Base-by-base conservation (phyloP, 2,329 filamentous ascomycete species). In the Aspergillus aculeatus region DNA sequence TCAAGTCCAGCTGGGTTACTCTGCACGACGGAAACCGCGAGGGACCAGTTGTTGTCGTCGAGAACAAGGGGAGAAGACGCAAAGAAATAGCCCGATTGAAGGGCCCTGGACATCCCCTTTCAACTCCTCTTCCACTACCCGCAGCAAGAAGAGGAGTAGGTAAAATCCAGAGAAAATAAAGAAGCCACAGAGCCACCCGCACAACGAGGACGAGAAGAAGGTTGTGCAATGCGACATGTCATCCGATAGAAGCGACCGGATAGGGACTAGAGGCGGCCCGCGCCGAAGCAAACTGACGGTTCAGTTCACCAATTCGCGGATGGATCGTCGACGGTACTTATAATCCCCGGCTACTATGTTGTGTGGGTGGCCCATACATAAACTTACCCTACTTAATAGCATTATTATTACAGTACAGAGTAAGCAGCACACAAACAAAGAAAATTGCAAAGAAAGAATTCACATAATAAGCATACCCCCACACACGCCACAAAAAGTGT, bases 211-310 rank as follows among this genome's bases (percentile, higher is more conserved):
- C 32, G 32, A 44, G 16, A 16, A 44, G n/a, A 44, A 44, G 38
- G 38, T 44, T n/a, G 14, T 44, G 38, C 38, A 44, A 44, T 44
- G 38, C 38, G 16, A 44, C 38, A 44, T 44, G 38, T 44, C 38
- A 44, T 44, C 38, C 38, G 38, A 44, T 44, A 16, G 16, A 44
- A 47, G n/a, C 24, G 38, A 54, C 41, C 38, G 41, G 38, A 47
- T 47, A 48, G 44, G 38, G 26, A 47, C 52, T 54, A 54, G 52
- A 54, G 52, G 52, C 52, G 52, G 52, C 52, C 52, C 52, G 52
- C 52, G 38, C 52, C 52, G 52, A 54, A 54, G 52, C 52, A 54
- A 44, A 44, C n/a, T 47, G 44, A 41, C 50, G 38, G 38, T 50
- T 48, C 52, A 48, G 41, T 54, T 41, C 52, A 47, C 41, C 14